phyloP scores from a whole-genome alignment of 257 asterid species.

The Avicennia marina region DNA sequence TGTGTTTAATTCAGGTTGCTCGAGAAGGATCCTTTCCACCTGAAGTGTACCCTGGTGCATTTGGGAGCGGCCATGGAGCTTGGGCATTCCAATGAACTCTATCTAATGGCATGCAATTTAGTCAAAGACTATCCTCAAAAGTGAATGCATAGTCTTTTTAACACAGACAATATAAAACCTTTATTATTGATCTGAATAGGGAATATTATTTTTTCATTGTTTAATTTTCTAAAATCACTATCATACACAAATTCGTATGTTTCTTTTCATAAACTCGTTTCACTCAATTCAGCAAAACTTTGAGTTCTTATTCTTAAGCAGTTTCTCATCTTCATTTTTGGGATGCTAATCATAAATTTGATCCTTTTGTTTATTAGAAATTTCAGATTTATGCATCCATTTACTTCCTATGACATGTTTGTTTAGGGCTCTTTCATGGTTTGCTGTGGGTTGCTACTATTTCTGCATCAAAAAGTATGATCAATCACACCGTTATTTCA shows the following conservation, averaged over 20 bases:
- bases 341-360: background rate
- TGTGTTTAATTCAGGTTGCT: conserved; percentile 68
- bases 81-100: conserved; percentile 94
- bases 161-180: background rate
- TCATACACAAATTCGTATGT: too few relatives aligned
- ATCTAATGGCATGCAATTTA: conserved; percentile 96
- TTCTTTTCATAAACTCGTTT: background rate
- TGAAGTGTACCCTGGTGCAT: conserved; percentile 88
- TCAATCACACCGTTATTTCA: conserved; percentile 91
- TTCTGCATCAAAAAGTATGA: conserved; percentile 87
- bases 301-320: too few relatives aligned
- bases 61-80: conserved; percentile 99
- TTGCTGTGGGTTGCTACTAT: conserved; percentile 98
- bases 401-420: conserved; percentile 24
- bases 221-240: too few relatives aligned
- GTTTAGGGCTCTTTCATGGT: conserved; percentile 95
- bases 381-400: conserved; percentile 13
- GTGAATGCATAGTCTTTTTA: conserved; percentile 32
- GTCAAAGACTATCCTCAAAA: conserved; percentile 98
- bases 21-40: conserved; percentile 98
- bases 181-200: too few relatives aligned
- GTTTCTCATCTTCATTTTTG: conserved; percentile 5
- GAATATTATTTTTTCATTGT: background rate
- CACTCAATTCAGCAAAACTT: too few relatives aligned
- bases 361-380: conserved; percentile 10